Evolutionary conservation across 1,139 yeast species (phyloP), one percentile per base, ranked within the genome.

Genomic region (Kodamaea derodonti): DNA sequence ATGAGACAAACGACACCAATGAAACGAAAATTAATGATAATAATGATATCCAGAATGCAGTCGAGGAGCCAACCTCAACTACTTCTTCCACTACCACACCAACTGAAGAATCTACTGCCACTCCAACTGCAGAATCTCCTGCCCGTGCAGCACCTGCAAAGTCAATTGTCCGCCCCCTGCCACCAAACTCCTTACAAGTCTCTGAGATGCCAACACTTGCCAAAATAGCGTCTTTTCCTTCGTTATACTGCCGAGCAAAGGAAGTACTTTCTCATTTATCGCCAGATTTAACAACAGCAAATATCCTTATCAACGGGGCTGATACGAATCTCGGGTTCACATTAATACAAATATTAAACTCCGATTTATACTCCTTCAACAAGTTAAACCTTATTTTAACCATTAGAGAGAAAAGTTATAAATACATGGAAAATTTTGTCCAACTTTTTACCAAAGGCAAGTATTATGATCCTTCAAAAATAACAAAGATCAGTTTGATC

Each of bases 301-400:
- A 56, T 31, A 47, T 69, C 8, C 49, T 69, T 30, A 64, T 69
- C 34, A 68, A 69, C 45, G 75, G 75, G 10, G 75, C 65, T 4
- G 74, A 69, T 40, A 66, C 75, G 6, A 52, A 56, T 33, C 45
- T 68, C 23, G 73, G 72, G 0, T 47, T 50, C 32, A 67, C 72
- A 1, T 35, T 69, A 6, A 41, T 65, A 4, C 75, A 69, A 41
- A 26, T 61, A 3, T 41, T 64, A 31, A 46, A 49, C 32, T 54
- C 65, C 11, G 42, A 58, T 8, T 30, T 49, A 6, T 64, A 62
- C 42, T 33, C 36, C n/a, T 37, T 42, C 22, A 42, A 44, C 9
- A 36, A 38, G 15, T 48, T 64, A 38, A 62, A 62, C 33, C 40
- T 69, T 32, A 54, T 68, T 3, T 47, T 67, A 37, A 49, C 68